Evolutionary conservation across 1,284 basidiomycete species (phyloP), one percentile per base, ranked within the genome.

Genomic region (Fomitopsis schrenkii): DNA sequence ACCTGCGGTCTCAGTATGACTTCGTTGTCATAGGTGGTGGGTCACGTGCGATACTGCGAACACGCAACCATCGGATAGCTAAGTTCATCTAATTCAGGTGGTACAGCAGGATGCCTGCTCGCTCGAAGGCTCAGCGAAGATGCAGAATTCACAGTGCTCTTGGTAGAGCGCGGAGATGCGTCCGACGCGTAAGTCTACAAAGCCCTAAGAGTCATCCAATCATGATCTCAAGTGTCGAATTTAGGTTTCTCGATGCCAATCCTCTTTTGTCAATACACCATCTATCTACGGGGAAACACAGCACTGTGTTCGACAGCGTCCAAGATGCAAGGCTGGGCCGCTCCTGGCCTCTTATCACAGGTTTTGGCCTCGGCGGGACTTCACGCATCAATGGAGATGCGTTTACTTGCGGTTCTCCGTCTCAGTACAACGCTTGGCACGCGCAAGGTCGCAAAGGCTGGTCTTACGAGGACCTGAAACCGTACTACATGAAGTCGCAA

Each of bases 361-460:
- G 45, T 7, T 19, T 38, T 9, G 45, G 28, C 9, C 52, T 60
- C 3, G 59, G 59, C 41, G 59, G 59, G 36, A 41, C 59, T 6
- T 56, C 54, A 14, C 38, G 35, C 14, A 30, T 58, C 61, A 67
- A 45, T 56, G 68, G 56, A 55, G 64, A 8, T 56, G 78, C 79
- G 58, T 60, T 56, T 30, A 74, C 73, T 0, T 69, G 77, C 30
- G 75, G 65, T 7, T 40, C 69, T 1, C 72, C 77, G 7, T 73
- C 71, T 0, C 76, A 79, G 55, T 79, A 75, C 58, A 73, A 78
- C 48, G 63, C 70, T 8, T 80, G 77, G 79, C 66, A 62, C 36
- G 62, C 65, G 8, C 65, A 65, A 17, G 77, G 76, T 0, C 64
- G 72, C 22, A 63, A 67, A 22, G 76, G 75, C 2, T 80, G 77